Base-by-base conservation (phyloP, 306 rosid genomes). In the Fragaria nilgerrensis region DNA sequence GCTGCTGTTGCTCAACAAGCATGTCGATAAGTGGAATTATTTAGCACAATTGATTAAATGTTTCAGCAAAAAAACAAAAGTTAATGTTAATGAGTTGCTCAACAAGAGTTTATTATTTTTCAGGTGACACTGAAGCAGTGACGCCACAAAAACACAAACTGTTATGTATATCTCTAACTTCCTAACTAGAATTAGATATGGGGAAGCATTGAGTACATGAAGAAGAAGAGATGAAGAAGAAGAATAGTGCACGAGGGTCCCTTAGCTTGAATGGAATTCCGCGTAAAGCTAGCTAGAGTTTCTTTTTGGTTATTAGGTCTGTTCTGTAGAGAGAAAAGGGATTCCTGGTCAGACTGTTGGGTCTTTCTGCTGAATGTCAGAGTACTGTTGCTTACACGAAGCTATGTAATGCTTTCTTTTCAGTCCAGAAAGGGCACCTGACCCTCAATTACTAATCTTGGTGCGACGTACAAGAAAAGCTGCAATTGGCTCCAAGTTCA, bases 401-500 rank as follows among this genome's bases (percentile, higher is more conserved):
- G 14, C 20, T 49, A 32, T 61, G 43, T 32, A 19, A 34, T 72
- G 65, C 22, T 53, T 53, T 72, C 50, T 20, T 72, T n/a, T 52
- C 37, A 3, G 16, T 15, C 22, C 39, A 55, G 44, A 73, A 56
- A 39, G 39, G n/a, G 5, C 8, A 53, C n/a, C 32, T 56, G 63
- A 56, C 48, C 55, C 55, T 47, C 69, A 74, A 43, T 59, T 59
- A 25, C 70, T 44, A 59, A 43, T 74, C 9, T 61, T 19, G 45
- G 70, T 59, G 29, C 9, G 19, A 59, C 53, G 13, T 14, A 73
- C 41, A 39, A 39, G 68, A 73, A 73, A 22, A 22, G 77, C 68
- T 56, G 68, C 67, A 3, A 13, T 36, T 53, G 66, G 19, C 8
- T 39, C 56, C 9, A 22, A 39, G 7, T 73, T 73, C 43, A 39